Percentiles rank a stretch among this genome's conserved stretches.
Conservation (phyloP, 129 eudicot species). For the Tagetes erecta region DNA sequence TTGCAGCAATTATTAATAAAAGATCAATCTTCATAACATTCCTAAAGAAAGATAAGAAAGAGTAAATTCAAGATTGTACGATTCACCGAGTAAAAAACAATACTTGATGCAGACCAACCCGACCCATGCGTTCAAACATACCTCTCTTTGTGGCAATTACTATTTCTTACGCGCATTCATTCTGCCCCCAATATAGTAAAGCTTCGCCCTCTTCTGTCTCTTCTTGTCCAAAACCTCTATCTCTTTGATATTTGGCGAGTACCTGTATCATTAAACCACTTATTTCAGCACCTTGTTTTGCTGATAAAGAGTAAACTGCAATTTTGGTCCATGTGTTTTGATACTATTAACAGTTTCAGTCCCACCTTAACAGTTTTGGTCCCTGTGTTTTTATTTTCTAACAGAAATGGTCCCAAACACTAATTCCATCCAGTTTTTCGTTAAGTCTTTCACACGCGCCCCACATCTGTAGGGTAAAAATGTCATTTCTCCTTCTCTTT, state of each 20-base stretch:
- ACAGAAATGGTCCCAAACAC: no score
- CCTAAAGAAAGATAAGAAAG: conserved; percentile 16
- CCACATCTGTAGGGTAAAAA: no score
- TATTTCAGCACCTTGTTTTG: background rate
- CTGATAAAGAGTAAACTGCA: no score
- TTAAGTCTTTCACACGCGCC: no score
- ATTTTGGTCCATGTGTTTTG: background rate
- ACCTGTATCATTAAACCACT: conserved; percentile 51
- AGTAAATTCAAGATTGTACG: conserved; percentile 6
- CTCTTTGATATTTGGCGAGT: conserved; percentile 93
- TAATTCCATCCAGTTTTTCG: no score
- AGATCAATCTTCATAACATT: conserved; percentile 21
- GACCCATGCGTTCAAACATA: conserved; percentile 27
- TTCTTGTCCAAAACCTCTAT: conserved; percentile 90
- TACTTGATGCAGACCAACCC: conserved; percentile 1
- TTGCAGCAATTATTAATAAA: conserved; percentile 24
- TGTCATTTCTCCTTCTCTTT: no score
- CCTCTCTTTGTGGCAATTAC: conserved; percentile 17
- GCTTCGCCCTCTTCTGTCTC: conserved; percentile 98
- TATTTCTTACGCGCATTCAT: conserved; percentile 67
- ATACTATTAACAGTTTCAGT: no score
- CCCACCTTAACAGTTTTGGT: no score
- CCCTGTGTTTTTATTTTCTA: no score
- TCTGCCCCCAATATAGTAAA: conserved; percentile 84
- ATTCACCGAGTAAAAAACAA: conserved; percentile 14